Evolutionary conservation across 2,329 filamentous ascomycete species (phyloP).

Genomic region (Claviceps capensis): DNA sequence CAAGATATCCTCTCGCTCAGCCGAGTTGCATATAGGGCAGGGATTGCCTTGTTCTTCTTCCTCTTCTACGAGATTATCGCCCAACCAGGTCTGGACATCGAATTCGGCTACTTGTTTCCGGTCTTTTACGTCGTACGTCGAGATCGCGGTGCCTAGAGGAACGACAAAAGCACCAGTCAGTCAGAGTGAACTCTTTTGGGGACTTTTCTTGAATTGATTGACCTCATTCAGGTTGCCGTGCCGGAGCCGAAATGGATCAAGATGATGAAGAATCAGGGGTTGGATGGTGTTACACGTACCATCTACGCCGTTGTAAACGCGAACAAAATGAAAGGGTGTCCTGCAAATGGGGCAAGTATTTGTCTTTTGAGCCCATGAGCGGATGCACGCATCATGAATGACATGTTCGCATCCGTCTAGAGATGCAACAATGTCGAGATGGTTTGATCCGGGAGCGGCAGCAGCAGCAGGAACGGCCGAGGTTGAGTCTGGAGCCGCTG

Average conservation of each 20-base stretch:
- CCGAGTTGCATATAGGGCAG: constrained; percentile 72
- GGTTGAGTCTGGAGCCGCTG: constrained; percentile 10
- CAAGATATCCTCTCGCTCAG: constrained; percentile 70
- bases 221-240: not conserved
- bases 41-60: constrained; percentile 55
- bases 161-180: not conserved
- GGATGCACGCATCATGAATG: constrained; percentile 83
- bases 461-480: constrained; percentile 5
- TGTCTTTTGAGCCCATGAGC: constrained; percentile 88
- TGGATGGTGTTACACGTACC: constrained; percentile 40
- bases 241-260: not conserved
- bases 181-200: not conserved
- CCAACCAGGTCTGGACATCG: constrained; percentile 59
- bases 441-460: constrained; percentile 16
- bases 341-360: constrained; percentile 98
- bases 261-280: constrained; percentile 4
- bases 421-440: constrained; percentile 37
- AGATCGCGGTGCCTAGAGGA: constrained; percentile 36
- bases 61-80: constrained; percentile 54
- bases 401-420: constrained; percentile 76
- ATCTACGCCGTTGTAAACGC: constrained; percentile 66
- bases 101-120: constrained; percentile 85
- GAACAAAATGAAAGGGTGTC: constrained; percentile 77
- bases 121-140: constrained; percentile 56
- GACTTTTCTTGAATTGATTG: not conserved